Base-by-base conservation (phyloP, 352 stramenopile species). In the Globisporangium rhizosaccharum region DNA sequence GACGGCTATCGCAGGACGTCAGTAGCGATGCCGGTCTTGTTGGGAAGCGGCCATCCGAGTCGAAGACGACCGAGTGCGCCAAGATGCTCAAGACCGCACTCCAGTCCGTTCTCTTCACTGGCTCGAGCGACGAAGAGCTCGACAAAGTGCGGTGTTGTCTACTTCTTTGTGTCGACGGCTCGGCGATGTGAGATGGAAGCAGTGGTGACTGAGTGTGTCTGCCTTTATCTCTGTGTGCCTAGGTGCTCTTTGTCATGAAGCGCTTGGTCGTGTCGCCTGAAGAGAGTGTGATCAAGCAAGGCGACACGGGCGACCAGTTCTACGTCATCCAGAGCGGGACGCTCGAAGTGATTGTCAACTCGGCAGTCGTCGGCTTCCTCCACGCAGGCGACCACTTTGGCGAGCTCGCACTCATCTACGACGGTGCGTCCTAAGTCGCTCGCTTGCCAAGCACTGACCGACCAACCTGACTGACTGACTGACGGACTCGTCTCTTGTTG, bases 221-320 rank as follows among this genome's bases (percentile, higher is more conserved):
- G 7, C 7, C 3, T 10, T 10, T 9, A 5, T 51, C 7, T 51
- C 10, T 37, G 47, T 51, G 47, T n/a, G 26, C 37, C 8, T 49
- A 93, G 71, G 80, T 94, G 2, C 61, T 97, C 7, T 71, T 87
- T 36, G 79, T 93, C 53, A 96, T 97, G 77, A 83, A 90, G 57
- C 65, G 74, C 12, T 65, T 91, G 26, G 61, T 70, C 11, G 69
- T 87, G 2, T 64, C 75, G 2, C 60, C 68, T 0, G 88, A 88
- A 36, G 80, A 98, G 25, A 75, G 84, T 5, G 94, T 98, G 48
- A 98, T 98, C 61, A 92, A 84, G 52, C 91, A 98, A 64, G 90
- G 92, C 12, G 90, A 96, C 59, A 71, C 87, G 0, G 95, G 93
- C 47, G 87, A 98, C 68, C 76, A 93, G 62, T 98, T 98, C 55